Conservation (phyloP, 164 flowering plant genomes). For the Magnolia sinica region DNA sequence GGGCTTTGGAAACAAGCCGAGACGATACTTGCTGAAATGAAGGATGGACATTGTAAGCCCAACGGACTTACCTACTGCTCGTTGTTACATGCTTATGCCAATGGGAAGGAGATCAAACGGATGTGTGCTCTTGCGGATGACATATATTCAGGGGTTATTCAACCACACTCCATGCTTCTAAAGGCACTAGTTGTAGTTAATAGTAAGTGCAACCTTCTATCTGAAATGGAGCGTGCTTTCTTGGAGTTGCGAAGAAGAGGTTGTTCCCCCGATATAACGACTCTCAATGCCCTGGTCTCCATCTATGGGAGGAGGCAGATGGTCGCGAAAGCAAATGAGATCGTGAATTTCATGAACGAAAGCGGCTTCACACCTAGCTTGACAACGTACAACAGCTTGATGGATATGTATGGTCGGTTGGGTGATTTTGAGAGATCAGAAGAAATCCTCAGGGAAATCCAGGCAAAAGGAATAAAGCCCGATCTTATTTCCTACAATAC, state of each 20-base stretch:
- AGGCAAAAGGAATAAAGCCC: constrained; percentile 59
- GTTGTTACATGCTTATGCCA: constrained; percentile 87
- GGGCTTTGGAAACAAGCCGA: constrained; percentile 91
- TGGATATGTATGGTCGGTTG: constrained; percentile 78
- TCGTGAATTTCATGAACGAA: constrained; percentile 61
- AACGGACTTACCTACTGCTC: constrained; percentile 73
- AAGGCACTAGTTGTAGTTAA: constrained; percentile 81
- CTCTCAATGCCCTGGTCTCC: constrained; percentile 82
- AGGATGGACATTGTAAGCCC: constrained; percentile 62
- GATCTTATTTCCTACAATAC: constrained; percentile 80
- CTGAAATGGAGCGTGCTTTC: constrained; percentile 77
- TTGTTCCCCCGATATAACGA: constrained; percentile 57
- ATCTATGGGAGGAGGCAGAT: constrained; percentile 83
- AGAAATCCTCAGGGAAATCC: constrained; percentile 55
- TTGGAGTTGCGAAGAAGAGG: constrained; percentile 59
- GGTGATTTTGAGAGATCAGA: constrained; percentile 61
- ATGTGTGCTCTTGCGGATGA: constrained; percentile 68
- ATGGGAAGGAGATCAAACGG: constrained; percentile 65
- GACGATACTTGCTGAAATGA: constrained; percentile 80
- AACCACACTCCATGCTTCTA: constrained; percentile 55
- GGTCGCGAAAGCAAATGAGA: constrained; percentile 63
- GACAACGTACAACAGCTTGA: constrained; percentile 87
- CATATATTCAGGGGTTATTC: constrained; percentile 62
- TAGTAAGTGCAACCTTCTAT: constrained; percentile 73
- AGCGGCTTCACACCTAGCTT: constrained; percentile 76